Percentiles rank a stretch among this genome's conserved stretches.
Evolutionary conservation across 2,329 filamentous ascomycete species (phyloP).

Genomic region (Colletotrichum eleusines): DNA sequence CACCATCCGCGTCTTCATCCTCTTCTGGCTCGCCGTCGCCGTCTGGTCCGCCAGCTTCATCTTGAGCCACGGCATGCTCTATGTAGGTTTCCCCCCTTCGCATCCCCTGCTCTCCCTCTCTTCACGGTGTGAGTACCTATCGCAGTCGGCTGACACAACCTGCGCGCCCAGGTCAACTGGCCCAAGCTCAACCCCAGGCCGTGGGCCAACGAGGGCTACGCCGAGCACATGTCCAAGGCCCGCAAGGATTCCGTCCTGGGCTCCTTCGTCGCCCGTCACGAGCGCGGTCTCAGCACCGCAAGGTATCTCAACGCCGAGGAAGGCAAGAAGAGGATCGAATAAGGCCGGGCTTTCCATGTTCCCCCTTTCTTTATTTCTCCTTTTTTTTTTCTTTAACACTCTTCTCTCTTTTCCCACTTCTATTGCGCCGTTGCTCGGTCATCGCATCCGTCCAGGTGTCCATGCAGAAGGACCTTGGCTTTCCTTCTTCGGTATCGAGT

Average conservation of each 20-base stretch:
- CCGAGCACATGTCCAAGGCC: conserved; percentile 86
- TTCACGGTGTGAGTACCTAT: too few species aligned
- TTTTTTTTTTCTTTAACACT: too few species aligned
- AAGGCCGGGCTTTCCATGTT: conserved; percentile 44
- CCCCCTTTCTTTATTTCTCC: background rate
- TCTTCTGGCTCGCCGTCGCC: conserved; percentile 80
- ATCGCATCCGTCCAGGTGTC: conserved; percentile 15
- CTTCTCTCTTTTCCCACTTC: background rate
- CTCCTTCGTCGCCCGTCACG: conserved; percentile 77
- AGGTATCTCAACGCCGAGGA: conserved; percentile 90
- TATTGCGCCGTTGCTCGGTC: background rate
- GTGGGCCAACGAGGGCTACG: conserved; percentile 88
- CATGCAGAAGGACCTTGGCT: background rate
- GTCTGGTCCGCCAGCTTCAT: conserved; percentile 84
- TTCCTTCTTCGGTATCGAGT: background rate
- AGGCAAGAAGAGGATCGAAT: conserved; percentile 98
- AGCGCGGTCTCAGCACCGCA: conserved; percentile 85
- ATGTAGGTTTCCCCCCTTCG: conserved; percentile 73
- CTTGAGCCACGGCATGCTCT: conserved; percentile 87
- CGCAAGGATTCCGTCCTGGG: conserved; percentile 87
- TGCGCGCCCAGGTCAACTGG: conserved; percentile 85
- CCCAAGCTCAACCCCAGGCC: conserved; percentile 92
- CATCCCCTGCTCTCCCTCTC: conserved; percentile 1
- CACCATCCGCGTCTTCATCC: conserved; percentile 83
- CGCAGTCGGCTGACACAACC: conserved; percentile 32